Evolutionary conservation across 1,284 basidiomycete genomes (phyloP), one percentile per base, ranked within the genome.

Genomic region (Thecaphora thlaspeos): DNA sequence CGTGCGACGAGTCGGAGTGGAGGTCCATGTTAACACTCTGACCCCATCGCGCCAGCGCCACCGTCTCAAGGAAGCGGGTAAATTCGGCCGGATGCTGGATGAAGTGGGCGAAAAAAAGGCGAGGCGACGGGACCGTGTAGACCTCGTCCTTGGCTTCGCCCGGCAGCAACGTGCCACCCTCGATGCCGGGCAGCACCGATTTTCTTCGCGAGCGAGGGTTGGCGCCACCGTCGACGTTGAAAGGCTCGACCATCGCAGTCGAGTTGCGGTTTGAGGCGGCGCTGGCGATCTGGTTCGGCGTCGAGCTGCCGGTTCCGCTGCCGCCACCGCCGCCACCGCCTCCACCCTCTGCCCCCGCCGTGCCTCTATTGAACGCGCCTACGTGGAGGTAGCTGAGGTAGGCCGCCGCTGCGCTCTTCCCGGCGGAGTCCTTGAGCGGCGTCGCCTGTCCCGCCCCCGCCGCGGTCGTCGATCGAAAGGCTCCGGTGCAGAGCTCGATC

Each of bases 101-200:
- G 67, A 96, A 98, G 77, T 95, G 91, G 0, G 93, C 87, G 72
- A 97, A 97, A 78, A 91, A 96, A 28, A 88, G 82, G 1, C 87
- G 82, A 0, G 93, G 91, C 0, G 91, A 91, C 0, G 91, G 89
- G 0, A 86, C 82, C 55, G 84, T 84, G 49, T 80, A 80, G 12
- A 72, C 56, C 7, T 55, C 54, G 26, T 46, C 48, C 18, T 43
- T 51, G 19, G 12, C 49, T 11, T 26, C 50, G 2, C 5, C 51
- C 28, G 11, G 24, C 42, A 12, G 8, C 42, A 17, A 5, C 43
- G 28, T 26, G n/a, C 37, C 46, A 4, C 47, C 45, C 12, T 51
- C 59, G 8, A 43, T 32, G 17, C 45, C 53, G 22, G 23, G 39
- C 21, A 51, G 12, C 23, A 41, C 51, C 10, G 26, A 48, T 4